Conservation (phyloP, 31 red algal species). For the Odonthalia washingtoniensis region DNA sequence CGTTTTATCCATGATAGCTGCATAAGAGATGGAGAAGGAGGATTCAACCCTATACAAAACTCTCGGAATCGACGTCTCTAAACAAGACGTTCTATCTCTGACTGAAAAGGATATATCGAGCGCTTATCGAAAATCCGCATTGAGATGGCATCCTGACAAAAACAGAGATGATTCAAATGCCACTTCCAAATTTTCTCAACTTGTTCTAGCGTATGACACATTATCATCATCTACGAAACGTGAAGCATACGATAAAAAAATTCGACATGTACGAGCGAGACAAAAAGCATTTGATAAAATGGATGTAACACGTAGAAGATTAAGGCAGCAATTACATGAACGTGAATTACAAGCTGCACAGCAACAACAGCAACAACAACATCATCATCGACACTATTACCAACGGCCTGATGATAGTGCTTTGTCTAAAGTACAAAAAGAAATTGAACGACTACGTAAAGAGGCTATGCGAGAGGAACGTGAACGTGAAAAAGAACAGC, state of each 20-base stretch:
- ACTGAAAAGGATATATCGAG: conserved; percentile 67
- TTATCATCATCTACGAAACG: conserved; percentile 37
- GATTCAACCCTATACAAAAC: conserved; percentile 42
- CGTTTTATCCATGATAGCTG: no score
- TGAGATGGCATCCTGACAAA: conserved; percentile 89
- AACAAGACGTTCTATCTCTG: conserved; percentile 39
- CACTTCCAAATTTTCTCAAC: conserved; percentile 51
- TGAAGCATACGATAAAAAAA: conserved; percentile 48
- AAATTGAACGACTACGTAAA: conserved; percentile 52
- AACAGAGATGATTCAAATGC: conserved; percentile 63
- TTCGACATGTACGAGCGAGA: conserved; percentile 21
- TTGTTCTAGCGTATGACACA: conserved; percentile 66
- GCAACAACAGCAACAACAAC: neutral
- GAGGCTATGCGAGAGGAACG: conserved; percentile 8
- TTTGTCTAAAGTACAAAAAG: conserved; percentile 54
- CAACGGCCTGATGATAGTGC: conserved; percentile 21
- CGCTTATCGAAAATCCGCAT: conserved; percentile 76
- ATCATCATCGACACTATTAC: neutral
- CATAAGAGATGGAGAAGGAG: conserved; percentile 59
- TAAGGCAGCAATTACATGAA: conserved; percentile 32
- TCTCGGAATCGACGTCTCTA: conserved; percentile 40
- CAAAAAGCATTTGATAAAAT: conserved; percentile 43
- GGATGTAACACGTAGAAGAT: conserved; percentile 44
- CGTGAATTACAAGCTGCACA: conserved; percentile 29
- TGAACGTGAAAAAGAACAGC: neutral